These are phyloP conservation scores for Piromyces sp. DNA, from an alignment of 192 early-diverging fungal species.

Conservation along the genomic window DNA sequence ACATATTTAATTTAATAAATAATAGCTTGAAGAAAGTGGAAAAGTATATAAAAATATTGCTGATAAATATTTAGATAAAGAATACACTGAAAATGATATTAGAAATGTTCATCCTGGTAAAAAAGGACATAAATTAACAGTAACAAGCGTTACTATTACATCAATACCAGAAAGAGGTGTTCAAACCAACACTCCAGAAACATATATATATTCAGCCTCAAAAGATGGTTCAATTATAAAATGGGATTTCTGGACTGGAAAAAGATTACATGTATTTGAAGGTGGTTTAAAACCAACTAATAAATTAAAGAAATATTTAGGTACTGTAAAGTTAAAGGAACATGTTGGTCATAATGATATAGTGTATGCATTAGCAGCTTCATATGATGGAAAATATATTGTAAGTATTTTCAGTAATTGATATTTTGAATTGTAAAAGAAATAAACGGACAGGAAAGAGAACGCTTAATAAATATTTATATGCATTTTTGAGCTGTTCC, in stretches of 20 bases:
- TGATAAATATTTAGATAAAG: constrained; percentile 9
- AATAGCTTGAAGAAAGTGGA: constrained; percentile 31
- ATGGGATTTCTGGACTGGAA: constrained; percentile 60
- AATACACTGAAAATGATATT: background rate
- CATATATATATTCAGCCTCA: constrained; percentile 58
- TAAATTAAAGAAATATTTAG: constrained; percentile 6
- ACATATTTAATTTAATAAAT: too few species aligned
- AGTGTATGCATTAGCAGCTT: constrained; percentile 18
- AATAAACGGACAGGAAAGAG: background rate
- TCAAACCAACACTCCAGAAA: background rate
- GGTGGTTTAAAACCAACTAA: constrained; percentile 60
- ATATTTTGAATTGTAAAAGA: too few species aligned
- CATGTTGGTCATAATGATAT: constrained; percentile 29
- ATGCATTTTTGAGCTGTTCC: constrained; percentile 17
- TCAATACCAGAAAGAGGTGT: constrained; percentile 12
- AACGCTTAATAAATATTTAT: background rate
- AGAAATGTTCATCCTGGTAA: background rate
- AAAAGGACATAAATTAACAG: constrained; percentile 52
- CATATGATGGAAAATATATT: constrained; percentile 28
- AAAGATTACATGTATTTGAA: constrained; percentile 42
- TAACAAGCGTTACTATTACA: constrained; percentile 63
- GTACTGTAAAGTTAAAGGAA: constrained; percentile 1
- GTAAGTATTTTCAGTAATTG: constrained; percentile 13
- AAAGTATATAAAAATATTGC: constrained; percentile 35
- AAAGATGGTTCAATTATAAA: constrained; percentile 90